Percentiles rank a stretch among this genome's conserved stretches.
These are phyloP conservation scores for Moringa oleifera DNA, from an alignment of 345 rosid genomes.

Conservation along the genomic window DNA sequence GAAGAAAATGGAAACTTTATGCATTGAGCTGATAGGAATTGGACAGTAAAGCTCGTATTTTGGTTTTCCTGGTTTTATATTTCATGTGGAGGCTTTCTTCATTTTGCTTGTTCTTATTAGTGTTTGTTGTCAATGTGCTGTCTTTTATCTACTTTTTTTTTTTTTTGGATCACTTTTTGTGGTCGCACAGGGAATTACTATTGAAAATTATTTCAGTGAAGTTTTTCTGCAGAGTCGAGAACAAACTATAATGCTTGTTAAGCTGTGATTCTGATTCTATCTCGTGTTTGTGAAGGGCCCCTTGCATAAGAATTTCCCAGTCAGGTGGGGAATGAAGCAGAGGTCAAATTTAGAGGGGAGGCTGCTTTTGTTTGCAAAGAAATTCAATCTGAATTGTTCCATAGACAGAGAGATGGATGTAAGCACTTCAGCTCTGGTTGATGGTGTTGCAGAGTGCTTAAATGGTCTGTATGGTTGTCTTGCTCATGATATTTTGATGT, in stretches of 20 bases:
- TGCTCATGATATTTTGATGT: not conserved
- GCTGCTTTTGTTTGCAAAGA: conserved; percentile 18
- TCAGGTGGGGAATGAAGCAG: conserved; percentile 24
- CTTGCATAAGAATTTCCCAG: conserved; percentile 9
- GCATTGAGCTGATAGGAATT: not conserved
- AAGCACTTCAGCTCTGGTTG: conserved; percentile 37
- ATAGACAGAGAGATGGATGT: conserved; percentile 39
- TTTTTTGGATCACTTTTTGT: not conserved
- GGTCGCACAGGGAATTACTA: too few relatives aligned
- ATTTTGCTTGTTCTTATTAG: not conserved
- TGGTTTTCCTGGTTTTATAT: too few relatives aligned
- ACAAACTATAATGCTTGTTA: too few relatives aligned
- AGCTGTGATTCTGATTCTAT: not conserved
- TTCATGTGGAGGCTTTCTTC: too few relatives aligned
- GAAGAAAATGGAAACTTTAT: not conserved
- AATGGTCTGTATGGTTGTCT: conserved; percentile 28
- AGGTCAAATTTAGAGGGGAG: conserved; percentile 22
- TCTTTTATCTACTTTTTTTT: not conserved
- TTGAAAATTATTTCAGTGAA: too few relatives aligned
- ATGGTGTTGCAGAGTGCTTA: conserved; percentile 21
- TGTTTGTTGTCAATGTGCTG: not conserved
- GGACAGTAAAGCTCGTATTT: not conserved
- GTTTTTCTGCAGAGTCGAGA: too few relatives aligned
- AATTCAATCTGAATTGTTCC: conserved; percentile 37
- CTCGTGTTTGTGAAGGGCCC: conserved; percentile 32